phyloP scores from a whole-genome alignment of 495 filamentous ascomycete species.

The Sordaria brevicollis region DNA sequence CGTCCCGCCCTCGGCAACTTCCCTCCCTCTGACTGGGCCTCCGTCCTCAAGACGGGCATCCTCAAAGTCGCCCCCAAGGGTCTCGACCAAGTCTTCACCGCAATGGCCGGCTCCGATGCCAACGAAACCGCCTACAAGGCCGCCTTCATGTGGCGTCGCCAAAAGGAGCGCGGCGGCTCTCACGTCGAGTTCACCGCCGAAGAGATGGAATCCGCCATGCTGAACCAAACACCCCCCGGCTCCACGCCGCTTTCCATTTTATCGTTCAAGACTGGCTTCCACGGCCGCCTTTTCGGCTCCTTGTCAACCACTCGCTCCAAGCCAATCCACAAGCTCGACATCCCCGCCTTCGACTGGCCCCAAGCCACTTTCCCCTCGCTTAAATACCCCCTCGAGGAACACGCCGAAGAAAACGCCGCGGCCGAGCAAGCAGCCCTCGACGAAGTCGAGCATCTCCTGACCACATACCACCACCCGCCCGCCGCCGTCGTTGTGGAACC shows the following conservation, averaged over 20 bases:
- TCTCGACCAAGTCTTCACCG: constrained; percentile 92
- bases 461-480: constrained; percentile 74
- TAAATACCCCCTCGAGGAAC: constrained; percentile 84
- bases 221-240: constrained; percentile 73
- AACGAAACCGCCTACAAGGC: constrained; percentile 99
- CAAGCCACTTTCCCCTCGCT: constrained; percentile 84
- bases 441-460: constrained; percentile 81
- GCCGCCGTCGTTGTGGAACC: constrained; percentile 88
- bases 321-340: constrained; percentile 97
- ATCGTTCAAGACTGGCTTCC: constrained; percentile 88
- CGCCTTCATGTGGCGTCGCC: constrained; percentile 94
- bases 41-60: constrained; percentile 77
- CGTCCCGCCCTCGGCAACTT: constrained; percentile 95
- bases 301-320: constrained; percentile 92
- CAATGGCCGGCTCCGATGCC: constrained; percentile 89
- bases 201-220: constrained; percentile 71
- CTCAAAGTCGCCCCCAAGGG: constrained; percentile 85
- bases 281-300: constrained; percentile 88
- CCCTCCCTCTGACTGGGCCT: constrained; percentile 79
- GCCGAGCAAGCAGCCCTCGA: constrained; percentile 81
- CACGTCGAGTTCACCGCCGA: constrained; percentile 75
- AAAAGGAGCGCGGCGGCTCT: constrained; percentile 74
- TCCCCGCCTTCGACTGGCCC: constrained; percentile 97
- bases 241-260: constrained; percentile 74
- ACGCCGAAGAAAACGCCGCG: constrained; percentile 68